phyloP scores from a whole-genome alignment of 2,329 filamentous ascomycete species.

The Hypoxylon rubiginosum region DNA sequence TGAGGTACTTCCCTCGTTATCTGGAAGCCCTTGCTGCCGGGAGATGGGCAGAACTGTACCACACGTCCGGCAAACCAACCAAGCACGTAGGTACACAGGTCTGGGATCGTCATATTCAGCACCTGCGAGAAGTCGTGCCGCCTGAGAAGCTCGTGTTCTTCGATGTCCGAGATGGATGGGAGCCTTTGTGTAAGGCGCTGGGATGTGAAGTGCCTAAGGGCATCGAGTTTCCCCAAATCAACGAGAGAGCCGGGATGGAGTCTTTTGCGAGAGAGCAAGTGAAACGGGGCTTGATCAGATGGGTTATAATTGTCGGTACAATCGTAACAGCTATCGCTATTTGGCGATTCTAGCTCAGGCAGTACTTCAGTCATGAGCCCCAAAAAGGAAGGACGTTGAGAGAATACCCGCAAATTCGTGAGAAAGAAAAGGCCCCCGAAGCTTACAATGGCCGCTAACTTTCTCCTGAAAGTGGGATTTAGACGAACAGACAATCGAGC shows the following conservation, averaged over 20 bases:
- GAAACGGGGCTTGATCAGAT: conserved; percentile 37
- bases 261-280: conserved; percentile 43
- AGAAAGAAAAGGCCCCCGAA: not conserved
- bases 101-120: conserved; percentile 45
- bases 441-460: not conserved
- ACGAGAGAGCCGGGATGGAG: conserved; percentile 45
- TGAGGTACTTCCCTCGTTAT: conserved; percentile 41
- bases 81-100: conserved; percentile 27
- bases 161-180: conserved; percentile 45
- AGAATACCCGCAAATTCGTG: not conserved
- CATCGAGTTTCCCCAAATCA: conserved; percentile 43
- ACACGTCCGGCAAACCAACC: conserved; percentile 21
- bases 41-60: conserved; percentile 43
- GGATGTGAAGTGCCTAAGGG: conserved; percentile 39
- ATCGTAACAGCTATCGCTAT: conserved; percentile 11
- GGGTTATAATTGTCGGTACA: conserved; percentile 38
- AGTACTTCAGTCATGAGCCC: conserved; percentile 3
- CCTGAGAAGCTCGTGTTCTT: conserved; percentile 46
- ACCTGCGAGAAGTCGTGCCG: conserved; percentile 43
- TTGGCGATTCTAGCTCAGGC: conserved; percentile 13
- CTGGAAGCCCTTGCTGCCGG: conserved; percentile 36
- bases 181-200: conserved; percentile 43
- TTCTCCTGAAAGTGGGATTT: not conserved
- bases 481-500: not conserved
- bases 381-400: not conserved